Base-by-base conservation (phyloP, 1,139 yeast genomes). In the Scheffersomyces illinoinensis region DNA sequence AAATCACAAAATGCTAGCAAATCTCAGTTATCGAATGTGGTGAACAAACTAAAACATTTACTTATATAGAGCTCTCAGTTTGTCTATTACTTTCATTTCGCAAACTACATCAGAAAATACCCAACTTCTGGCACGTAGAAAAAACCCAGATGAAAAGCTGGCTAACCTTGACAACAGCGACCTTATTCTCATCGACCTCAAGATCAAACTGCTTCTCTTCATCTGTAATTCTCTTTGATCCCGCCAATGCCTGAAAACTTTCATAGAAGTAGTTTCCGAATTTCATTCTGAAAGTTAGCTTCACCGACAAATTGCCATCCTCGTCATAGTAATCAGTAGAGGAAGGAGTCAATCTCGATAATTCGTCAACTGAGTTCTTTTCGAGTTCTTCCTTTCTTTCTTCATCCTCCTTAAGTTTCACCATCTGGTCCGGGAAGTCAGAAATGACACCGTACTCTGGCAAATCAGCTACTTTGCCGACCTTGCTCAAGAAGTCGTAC, bases 401-500 rank as follows among this genome's bases (percentile, higher is more conserved):
- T 24, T 48, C n/a, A 43, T 55, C 60, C 7, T 53, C 56, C 56
- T 58, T 67, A 54, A 61, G 66, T 5, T 66, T 67, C 14, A 68
- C 68, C 81, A 79, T 77, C 7, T 58, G 33, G 54, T 76, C 83
- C 0, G 93, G 93, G 61, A 77, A 74, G 70, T 90, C 95, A 2
- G 89, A 79, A 57, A 90, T 78, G 12, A 89, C 75, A 1, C 93
- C 95, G 60, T 71, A 79, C 56, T 78, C 81, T 4, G 62, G 58
- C 23, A 81, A 57, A 8, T 63, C 59, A 18, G 74, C 73, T 3
- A 62, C 55, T 53, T 62, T 62, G 47, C 81, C 76, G 20, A 80
- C 61, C 46, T 64, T 66, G 21, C 60, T 62, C 57, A 80, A 71
- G 66, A 79, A 79, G 60, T 85, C 83, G 57, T 85, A 78, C 58